A percentile compares a stretch with the other conserved stretches of the same genome.
phyloP scores from a whole-genome alignment of 352 stramenopile genomes.

The Phytophthora capsici region DNA sequence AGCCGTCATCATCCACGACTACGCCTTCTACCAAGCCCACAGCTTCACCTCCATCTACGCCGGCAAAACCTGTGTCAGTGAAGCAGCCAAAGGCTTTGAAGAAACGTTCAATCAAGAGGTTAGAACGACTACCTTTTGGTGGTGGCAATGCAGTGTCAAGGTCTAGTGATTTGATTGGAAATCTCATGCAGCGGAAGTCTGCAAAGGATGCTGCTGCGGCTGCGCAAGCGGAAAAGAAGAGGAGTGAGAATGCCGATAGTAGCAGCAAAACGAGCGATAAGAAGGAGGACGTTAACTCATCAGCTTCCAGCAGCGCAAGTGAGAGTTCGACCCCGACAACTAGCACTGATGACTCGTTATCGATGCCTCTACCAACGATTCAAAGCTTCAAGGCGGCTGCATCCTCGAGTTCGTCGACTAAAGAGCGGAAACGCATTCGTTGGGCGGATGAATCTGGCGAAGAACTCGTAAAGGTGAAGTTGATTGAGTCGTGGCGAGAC shows the following conservation, averaged over 20 bases:
- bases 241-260: slow-evolving; percentile 26
- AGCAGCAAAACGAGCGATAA: slow-evolving; percentile 23
- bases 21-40: slow-evolving; percentile 21
- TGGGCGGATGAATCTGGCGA: slow-evolving; percentile 83
- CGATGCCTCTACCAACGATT: slow-evolving; percentile 79
- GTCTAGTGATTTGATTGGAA: slow-evolving; percentile 83
- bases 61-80: slow-evolving; percentile 17
- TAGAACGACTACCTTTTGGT: slow-evolving; percentile 74
- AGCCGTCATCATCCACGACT: slow-evolving; percentile 23
- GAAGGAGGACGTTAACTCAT: slow-evolving; percentile 21
- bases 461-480: slow-evolving; percentile 81
- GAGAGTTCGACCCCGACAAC: slow-evolving; percentile 27
- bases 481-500: slow-evolving; percentile 89
- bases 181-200: slow-evolving; percentile 85
- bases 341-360: slow-evolving; percentile 43
- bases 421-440: slow-evolving; percentile 69
- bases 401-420: slow-evolving; percentile 37
- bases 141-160: slow-evolving; percentile 65
- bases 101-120: slow-evolving; percentile 76
- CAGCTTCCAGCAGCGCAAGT: slow-evolving; percentile 4
- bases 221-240: slow-evolving; percentile 47
- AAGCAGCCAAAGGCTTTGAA: slow-evolving; percentile 62
- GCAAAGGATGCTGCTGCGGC: slow-evolving; percentile 62
- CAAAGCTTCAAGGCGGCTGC: slow-evolving; percentile 77
- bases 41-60: slow-evolving; percentile 21